phyloP scores from a whole-genome alignment of 2,329 filamentous ascomycete species.

The Microsporum ferrugineum region DNA sequence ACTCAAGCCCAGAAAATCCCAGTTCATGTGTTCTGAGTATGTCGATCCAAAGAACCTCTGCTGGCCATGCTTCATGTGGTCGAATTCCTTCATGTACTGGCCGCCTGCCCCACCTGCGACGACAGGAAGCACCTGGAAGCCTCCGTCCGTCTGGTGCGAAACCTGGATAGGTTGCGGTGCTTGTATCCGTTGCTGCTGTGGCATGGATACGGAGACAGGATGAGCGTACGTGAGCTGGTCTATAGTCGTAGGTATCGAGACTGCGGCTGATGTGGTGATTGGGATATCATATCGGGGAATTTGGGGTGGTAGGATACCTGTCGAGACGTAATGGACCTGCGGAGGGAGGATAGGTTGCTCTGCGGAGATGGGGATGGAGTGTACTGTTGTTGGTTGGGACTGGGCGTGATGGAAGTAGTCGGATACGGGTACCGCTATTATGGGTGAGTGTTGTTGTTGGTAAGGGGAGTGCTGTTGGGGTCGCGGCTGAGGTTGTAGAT shows the following conservation, averaged over 20 bases:
- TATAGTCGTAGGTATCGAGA: background rate
- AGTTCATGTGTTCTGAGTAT: slow-evolving; percentile 9
- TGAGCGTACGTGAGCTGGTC: slow-evolving; percentile 9
- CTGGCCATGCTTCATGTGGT: slow-evolving; percentile 10
- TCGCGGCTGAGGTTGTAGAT: background rate
- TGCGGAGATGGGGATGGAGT: slow-evolving; percentile 9
- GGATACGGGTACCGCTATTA: slow-evolving; percentile 2
- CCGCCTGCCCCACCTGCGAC: background rate
- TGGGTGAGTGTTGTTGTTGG: slow-evolving; percentile 4
- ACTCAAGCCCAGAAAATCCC: slow-evolving; percentile 12
- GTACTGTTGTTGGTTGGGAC: slow-evolving; percentile 8
- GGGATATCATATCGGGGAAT: slow-evolving; percentile 11
- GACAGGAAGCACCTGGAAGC: background rate
- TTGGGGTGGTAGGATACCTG: slow-evolving; percentile 10
- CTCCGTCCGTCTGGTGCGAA: background rate
- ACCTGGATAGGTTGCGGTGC: background rate
- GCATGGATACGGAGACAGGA: background rate
- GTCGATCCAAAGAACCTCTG: slow-evolving; percentile 11
- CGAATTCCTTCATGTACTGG: slow-evolving; percentile 6
- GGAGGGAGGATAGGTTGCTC: slow-evolving; percentile 8
- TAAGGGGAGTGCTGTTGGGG: background rate
- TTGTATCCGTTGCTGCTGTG: background rate
- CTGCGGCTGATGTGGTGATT: background rate
- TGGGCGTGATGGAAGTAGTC: slow-evolving; percentile 10
- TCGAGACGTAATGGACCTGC: slow-evolving; percentile 11